Conservation (phyloP, 2,329 filamentous ascomycete species). For the Pyrenophora teres region DNA sequence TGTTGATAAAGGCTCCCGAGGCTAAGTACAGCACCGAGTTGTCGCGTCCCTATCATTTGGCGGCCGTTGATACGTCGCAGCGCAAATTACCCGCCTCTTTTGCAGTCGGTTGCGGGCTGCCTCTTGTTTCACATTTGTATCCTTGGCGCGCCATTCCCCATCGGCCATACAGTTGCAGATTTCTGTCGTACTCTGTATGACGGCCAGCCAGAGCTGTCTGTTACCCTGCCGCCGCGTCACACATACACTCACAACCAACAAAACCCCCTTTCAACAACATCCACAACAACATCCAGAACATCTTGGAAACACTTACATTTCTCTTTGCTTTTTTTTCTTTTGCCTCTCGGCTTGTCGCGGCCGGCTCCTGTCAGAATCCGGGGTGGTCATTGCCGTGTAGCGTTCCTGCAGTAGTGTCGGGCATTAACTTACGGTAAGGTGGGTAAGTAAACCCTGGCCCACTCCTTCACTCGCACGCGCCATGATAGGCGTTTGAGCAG, state of each 20-base stretch:
- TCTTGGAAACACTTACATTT: neutral
- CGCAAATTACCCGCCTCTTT: slow-evolving; percentile 6
- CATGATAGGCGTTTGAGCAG: slow-evolving; percentile 15
- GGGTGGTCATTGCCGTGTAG: slow-evolving; percentile 11
- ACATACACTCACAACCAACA: neutral
- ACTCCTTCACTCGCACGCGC: slow-evolving; percentile 21
- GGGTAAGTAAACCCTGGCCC: slow-evolving; percentile 22
- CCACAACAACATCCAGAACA: neutral
- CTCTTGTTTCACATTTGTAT: slow-evolving; percentile 11
- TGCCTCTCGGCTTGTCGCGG: neutral
- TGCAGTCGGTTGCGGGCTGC: slow-evolving; percentile 5
- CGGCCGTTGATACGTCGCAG: neutral
- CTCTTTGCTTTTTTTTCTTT: neutral
- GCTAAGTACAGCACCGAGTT: neutral
- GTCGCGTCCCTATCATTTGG: neutral
- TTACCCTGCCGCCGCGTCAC: neutral
- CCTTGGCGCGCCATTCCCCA: slow-evolving; percentile 6
- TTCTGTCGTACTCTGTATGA: neutral
- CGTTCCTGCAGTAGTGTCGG: slow-evolving; percentile 27
- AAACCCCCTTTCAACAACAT: too few species aligned
- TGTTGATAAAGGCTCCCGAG: too few species aligned
- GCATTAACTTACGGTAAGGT: slow-evolving; percentile 9
- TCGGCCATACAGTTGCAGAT: neutral
- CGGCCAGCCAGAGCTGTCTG: neutral
- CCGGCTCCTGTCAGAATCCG: slow-evolving; percentile 6